Evolutionary conservation across 805 yeast species (phyloP).

Genomic region (Candida sithepensis): DNA sequence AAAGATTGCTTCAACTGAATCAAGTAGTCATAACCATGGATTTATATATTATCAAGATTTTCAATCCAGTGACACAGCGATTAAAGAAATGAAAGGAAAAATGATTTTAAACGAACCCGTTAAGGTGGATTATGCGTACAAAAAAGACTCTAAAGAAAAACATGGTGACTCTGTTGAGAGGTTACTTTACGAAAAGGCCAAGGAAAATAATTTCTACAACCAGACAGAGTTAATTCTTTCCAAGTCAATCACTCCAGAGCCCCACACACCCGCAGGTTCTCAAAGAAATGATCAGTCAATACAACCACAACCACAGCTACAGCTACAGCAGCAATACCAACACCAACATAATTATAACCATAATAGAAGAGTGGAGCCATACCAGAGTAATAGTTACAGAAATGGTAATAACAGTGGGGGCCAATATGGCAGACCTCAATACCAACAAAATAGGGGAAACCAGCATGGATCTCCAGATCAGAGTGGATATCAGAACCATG

Average conservation of each 20-base stretch:
- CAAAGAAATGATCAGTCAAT: not conserved
- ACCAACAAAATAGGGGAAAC: not conserved
- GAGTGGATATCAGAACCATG: not conserved
- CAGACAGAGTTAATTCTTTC: conserved; percentile 1
- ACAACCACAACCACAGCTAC: not conserved
- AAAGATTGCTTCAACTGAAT: conserved; percentile 49
- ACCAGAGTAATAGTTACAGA: not conserved
- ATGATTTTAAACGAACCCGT: conserved; percentile 65
- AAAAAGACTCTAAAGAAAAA: conserved; percentile 52
- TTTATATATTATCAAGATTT: conserved; percentile 63
- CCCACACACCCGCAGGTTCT: too few species aligned
- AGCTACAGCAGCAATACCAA: not conserved
- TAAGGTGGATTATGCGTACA: conserved; percentile 65
- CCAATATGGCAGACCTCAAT: not conserved
- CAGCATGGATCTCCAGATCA: not conserved
- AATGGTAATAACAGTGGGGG: not conserved
- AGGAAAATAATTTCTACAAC: conserved; percentile 18
- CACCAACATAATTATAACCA: not conserved
- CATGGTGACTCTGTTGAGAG: conserved; percentile 86
- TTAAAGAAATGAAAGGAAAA: conserved; percentile 64
- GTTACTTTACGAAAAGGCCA: conserved; percentile 45
- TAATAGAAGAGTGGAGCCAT: not conserved
- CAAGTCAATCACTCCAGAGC: not conserved
- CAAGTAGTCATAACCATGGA: conserved; percentile 59
- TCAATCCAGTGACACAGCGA: conserved; percentile 67